phyloP scores from a whole-genome alignment of 495 filamentous ascomycete genomes.

The Penicillium atrosanguineum region DNA sequence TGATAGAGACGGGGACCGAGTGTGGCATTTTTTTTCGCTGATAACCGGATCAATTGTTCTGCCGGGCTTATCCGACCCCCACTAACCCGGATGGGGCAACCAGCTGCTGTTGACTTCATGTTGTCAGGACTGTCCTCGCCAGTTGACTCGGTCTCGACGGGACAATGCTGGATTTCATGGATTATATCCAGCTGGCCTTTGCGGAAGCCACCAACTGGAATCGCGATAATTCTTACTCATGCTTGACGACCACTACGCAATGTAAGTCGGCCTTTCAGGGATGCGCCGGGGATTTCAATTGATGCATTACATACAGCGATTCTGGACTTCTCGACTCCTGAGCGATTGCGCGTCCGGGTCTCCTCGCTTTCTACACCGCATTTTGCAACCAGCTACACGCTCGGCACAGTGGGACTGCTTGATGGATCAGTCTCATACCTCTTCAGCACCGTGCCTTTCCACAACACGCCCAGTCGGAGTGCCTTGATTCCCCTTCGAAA shows the following conservation, averaged over 20 bases:
- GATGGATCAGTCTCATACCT: constrained; percentile 91
- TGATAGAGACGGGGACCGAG: constrained; percentile 5
- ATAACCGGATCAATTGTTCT: constrained; percentile 44
- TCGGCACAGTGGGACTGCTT: constrained; percentile 79
- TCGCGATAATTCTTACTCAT: constrained; percentile 86
- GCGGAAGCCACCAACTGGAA: constrained; percentile 85
- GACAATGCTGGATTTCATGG: constrained; percentile 95
- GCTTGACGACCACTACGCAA: constrained; percentile 81
- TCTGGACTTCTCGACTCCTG: constrained; percentile 79
- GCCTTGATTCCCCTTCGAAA: constrained; percentile 59
- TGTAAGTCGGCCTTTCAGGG: constrained; percentile 45
- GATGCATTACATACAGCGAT: constrained; percentile 53
- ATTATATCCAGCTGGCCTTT: constrained; percentile 93
- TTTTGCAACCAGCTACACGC: constrained; percentile 86
- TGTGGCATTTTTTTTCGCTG: constrained; percentile 35
- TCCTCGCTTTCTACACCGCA: constrained; percentile 89
- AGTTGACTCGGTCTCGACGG: background rate
- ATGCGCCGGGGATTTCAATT: constrained; percentile 4
- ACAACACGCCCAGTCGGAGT: constrained; percentile 53
- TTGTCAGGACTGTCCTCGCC: background rate
- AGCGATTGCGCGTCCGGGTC: constrained; percentile 69
- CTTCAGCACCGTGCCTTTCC: constrained; percentile 75
- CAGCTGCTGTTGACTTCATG: constrained; percentile 19
- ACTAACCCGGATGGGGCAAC: constrained; percentile 36
- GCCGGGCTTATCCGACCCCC: constrained; percentile 39